Evolutionary conservation across 2,329 filamentous ascomycete species (phyloP), one percentile per base, ranked within the genome.

Genomic region (Paraphaeosphaeria minitans): DNA sequence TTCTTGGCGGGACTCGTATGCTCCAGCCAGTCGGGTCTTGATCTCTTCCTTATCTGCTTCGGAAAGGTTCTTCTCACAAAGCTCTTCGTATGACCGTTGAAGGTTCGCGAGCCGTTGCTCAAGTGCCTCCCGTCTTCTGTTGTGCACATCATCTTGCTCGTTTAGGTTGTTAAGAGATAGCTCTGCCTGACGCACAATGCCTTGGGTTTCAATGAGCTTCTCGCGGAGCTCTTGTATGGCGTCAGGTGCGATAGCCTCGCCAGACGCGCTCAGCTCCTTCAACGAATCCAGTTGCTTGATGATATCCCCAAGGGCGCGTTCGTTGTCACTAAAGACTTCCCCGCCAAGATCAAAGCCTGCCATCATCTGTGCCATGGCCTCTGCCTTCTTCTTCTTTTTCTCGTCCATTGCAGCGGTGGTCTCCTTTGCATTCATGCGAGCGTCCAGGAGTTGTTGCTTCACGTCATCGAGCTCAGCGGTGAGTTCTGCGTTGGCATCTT

Each of bases 321-420:
- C 95, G 68, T 97, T 97, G 58, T 95, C 91, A 66, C 93, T 97
- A 76, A 98, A 96, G 33, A 96, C 89, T 58, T 97, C 93, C 50
- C 90, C 89, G 46, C 93, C 94, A 35, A 99, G 86, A 72, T 99
- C 94, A 70, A 99, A 98, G 3, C 94, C 93, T 59, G 95, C 95
- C 94, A 99, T 97, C 95, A 99, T 99, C 84, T 97, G 91, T 45
- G 95, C 95, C 95, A 99, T 99, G 80, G 96, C 95, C 81, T 99
- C 95, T 0, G 93, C 92, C 84, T 99, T 99, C 81, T 93, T 93
- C 83, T 93, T 94, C 80, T 98, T 96, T 84, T 99, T 99, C 79
- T 98, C 95, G 68, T 98, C 94, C 21, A 96, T 81, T 16, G 92
- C 89, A 9, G 93, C 93, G 46, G 87, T 93, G 1, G 91, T 94